A percentile compares a stretch with the other conserved stretches of the same genome.
phyloP scores from a whole-genome alignment of 2,329 filamentous ascomycete genomes.

The Myriosclerotinia curreyana region DNA sequence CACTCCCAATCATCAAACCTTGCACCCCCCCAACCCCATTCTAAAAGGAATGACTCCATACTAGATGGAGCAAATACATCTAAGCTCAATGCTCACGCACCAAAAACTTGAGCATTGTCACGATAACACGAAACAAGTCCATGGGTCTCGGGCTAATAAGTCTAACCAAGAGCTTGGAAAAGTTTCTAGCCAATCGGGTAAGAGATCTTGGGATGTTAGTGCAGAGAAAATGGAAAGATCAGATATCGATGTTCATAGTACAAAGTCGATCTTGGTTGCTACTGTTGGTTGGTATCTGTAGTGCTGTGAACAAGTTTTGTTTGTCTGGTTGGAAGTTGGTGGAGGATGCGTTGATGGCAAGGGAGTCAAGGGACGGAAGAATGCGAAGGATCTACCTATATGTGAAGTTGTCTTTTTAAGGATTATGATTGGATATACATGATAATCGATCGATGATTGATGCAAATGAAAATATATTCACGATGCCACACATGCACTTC shows the following conservation, averaged over 20 bases:
- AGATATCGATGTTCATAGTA: slow-evolving; percentile 3
- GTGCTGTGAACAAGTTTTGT: not conserved
- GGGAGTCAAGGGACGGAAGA: too few relatives aligned
- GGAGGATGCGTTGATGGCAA: too few relatives aligned
- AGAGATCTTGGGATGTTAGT: too few relatives aligned
- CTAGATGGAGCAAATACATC: slow-evolving; percentile 4
- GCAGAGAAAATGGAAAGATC: not conserved
- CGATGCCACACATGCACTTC: too few relatives aligned
- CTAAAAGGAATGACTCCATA: slow-evolving; percentile 2
- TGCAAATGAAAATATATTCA: too few relatives aligned
- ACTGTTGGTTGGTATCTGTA: not conserved
- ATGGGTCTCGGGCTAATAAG: not conserved
- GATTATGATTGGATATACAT: too few relatives aligned
- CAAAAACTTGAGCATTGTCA: not conserved
- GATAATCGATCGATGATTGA: too few relatives aligned
- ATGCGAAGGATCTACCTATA: too few relatives aligned
- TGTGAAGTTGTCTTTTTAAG: too few relatives aligned
- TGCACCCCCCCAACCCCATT: not conserved
- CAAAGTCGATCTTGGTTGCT: slow-evolving; percentile 7
- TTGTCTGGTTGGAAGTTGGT: not conserved
- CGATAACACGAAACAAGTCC: too few relatives aligned
- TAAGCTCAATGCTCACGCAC: not conserved
- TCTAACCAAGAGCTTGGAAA: too few relatives aligned
- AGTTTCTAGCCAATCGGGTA: not conserved
- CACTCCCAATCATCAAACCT: not conserved